A percentile compares a stretch with the other conserved stretches of the same genome.
These are phyloP conservation scores for Batrachochytrium dendrobatidis DNA, from an alignment of 371 early-diverging fungal genomes.

Conservation along the genomic window DNA sequence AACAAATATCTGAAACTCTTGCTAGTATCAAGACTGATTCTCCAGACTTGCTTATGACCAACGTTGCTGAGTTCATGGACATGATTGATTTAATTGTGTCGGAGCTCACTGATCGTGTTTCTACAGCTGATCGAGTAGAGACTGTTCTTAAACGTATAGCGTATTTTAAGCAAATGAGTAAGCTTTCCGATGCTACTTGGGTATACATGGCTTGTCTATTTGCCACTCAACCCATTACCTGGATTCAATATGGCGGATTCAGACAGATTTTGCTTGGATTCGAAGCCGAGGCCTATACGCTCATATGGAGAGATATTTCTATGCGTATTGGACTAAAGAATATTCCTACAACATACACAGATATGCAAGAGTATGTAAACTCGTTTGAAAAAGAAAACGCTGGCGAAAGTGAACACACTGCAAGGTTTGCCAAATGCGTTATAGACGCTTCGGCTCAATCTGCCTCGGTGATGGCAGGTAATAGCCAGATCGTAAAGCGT, in stretches of 20 bases:
- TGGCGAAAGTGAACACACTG: too few species aligned
- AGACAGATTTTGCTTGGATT: too few species aligned
- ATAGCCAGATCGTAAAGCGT: too few species aligned
- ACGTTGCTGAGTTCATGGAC: neutral
- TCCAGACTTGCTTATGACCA: neutral
- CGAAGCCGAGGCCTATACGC: too few species aligned
- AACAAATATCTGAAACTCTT: neutral
- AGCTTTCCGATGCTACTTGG: neutral
- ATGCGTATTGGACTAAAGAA: neutral
- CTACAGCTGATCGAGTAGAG: neutral
- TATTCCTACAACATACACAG: neutral
- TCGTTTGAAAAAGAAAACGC: too few species aligned
- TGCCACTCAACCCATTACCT: neutral
- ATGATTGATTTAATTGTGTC: neutral
- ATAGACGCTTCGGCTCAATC: too few species aligned
- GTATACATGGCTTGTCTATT: neutral
- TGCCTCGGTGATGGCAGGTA: too few species aligned
- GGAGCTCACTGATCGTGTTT: neutral
- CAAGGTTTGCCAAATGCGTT: too few species aligned
- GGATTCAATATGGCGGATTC: neutral
- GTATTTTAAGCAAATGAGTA: neutral
- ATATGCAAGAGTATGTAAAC: neutral
- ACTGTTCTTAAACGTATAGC: neutral
- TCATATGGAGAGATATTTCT: neutral
- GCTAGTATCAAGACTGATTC: neutral